Evolutionary conservation across 495 filamentous ascomycete genomes (phyloP).

Genomic region (Chaetomium tenue): DNA sequence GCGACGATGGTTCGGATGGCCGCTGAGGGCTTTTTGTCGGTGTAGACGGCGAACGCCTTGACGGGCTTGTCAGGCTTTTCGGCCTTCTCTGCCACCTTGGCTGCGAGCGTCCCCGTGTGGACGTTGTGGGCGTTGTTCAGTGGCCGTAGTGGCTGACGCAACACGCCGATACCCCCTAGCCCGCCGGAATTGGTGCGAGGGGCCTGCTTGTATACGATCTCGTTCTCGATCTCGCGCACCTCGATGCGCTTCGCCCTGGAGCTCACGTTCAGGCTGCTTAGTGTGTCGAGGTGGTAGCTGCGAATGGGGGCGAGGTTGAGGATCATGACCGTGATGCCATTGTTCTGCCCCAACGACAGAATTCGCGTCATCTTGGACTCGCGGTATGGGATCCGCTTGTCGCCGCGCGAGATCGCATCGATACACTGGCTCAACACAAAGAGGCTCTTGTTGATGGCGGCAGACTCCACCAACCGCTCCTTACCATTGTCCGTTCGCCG

Average conservation of each 20-base stretch:
- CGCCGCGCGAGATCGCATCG: conserved; percentile 74
- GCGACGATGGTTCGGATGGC: conserved; percentile 19
- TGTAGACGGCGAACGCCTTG: conserved; percentile 80
- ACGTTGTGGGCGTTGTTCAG: conserved; percentile 66
- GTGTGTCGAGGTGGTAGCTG: conserved; percentile 89
- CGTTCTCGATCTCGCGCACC: conserved; percentile 89
- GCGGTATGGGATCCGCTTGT: conserved; percentile 81
- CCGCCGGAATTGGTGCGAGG: conserved; percentile 54
- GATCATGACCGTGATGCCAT: conserved; percentile 94
- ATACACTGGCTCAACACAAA: conserved; percentile 96
- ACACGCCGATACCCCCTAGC: conserved; percentile 44
- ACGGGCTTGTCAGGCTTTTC: conserved; percentile 65
- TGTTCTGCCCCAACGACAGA: conserved; percentile 88
- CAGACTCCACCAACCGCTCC: conserved; percentile 90
- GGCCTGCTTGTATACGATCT: conserved; percentile 75
- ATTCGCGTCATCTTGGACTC: conserved; percentile 98
- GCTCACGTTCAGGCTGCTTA: conserved; percentile 91
- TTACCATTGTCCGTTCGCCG: conserved; percentile 91
- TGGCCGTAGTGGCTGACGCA: conserved; percentile 74
- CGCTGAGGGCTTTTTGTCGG: conserved; percentile 59
- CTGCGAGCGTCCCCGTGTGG: conserved; percentile 43
- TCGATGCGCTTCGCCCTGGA: conserved; percentile 97
- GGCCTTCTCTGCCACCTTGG: conserved; percentile 49
- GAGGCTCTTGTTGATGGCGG: conserved; percentile 96
- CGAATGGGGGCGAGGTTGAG: conserved; percentile 83